phyloP scores from a whole-genome alignment of 768 basidiomycete genomes.

The Boletales sp. region DNA sequence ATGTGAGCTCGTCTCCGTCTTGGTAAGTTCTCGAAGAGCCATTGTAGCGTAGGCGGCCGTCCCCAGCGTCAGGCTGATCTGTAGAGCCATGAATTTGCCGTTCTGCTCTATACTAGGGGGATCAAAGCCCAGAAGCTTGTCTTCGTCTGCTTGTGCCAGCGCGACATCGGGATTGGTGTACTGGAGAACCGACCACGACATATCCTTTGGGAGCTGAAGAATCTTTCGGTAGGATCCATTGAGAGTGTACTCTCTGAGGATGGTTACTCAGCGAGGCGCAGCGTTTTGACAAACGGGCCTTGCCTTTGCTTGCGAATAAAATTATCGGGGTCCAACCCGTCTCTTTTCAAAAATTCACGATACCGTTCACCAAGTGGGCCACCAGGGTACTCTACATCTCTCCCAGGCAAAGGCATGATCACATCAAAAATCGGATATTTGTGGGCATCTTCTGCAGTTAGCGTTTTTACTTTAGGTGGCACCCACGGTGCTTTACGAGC shows the following conservation, averaged over 20 bases:
- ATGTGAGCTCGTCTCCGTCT: slow-evolving; percentile 92
- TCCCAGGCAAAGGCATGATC: slow-evolving; percentile 96
- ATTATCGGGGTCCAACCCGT: slow-evolving; percentile 89
- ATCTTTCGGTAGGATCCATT: slow-evolving; percentile 93
- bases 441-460: slow-evolving; percentile 73
- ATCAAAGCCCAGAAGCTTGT: slow-evolving; percentile 80
- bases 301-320: slow-evolving; percentile 89
- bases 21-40: slow-evolving; percentile 93
- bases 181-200: slow-evolving; percentile 77
- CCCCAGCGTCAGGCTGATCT: slow-evolving; percentile 80
- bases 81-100: slow-evolving; percentile 85
- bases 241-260: slow-evolving; percentile 79
- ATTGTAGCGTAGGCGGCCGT: slow-evolving; percentile 97
- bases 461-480: slow-evolving; percentile 67
- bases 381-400: slow-evolving; percentile 89
- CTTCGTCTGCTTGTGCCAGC: slow-evolving; percentile 94
- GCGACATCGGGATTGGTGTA: slow-evolving; percentile 94
- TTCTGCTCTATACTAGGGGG: slow-evolving; percentile 61
- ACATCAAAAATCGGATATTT: slow-evolving; percentile 92
- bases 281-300: slow-evolving; percentile 18
- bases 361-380: slow-evolving; percentile 86
- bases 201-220: slow-evolving; percentile 75
- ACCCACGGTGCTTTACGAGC: slow-evolving; percentile 46
- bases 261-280: slow-evolving; percentile 7
- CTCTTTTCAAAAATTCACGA: slow-evolving; percentile 71